Conservation (phyloP, 306 rosid genomes). For the Fragaria iinumae region DNA sequence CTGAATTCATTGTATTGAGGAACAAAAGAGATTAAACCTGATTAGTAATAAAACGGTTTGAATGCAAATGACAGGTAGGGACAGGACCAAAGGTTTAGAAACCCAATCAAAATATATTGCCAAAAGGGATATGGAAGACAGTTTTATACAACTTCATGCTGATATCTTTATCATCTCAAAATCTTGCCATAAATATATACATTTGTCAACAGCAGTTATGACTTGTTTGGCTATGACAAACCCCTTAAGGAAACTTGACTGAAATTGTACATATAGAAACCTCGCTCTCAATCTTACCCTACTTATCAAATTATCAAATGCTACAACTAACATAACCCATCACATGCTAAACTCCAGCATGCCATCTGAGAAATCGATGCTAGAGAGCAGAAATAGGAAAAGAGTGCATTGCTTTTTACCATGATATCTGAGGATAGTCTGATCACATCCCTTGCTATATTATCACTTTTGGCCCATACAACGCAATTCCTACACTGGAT, state of each 20-base stretch:
- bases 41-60: background rate
- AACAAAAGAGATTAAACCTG: background rate
- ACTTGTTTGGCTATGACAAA: background rate
- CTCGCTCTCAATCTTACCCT: background rate
- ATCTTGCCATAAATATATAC: background rate
- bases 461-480: conserved; percentile 89
- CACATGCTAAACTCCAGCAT: background rate
- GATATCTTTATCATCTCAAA: background rate
- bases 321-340: background rate
- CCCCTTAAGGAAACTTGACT: background rate
- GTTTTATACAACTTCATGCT: background rate
- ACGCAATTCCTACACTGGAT: conserved; percentile 69
- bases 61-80: background rate
- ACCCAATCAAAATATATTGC: background rate
- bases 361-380: background rate
- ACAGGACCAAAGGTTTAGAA: background rate
- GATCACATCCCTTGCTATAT: conserved; percentile 74
- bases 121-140: background rate
- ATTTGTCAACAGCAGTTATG: background rate
- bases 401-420: conserved; percentile 36
- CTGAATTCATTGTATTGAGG: background rate
- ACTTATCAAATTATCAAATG: background rate
- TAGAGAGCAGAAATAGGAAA: background rate
- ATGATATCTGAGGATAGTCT: conserved; percentile 55
- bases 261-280: background rate